Evolutionary conservation across 805 yeast species (phyloP).

Genomic region (Myxozyma sirexii): DNA sequence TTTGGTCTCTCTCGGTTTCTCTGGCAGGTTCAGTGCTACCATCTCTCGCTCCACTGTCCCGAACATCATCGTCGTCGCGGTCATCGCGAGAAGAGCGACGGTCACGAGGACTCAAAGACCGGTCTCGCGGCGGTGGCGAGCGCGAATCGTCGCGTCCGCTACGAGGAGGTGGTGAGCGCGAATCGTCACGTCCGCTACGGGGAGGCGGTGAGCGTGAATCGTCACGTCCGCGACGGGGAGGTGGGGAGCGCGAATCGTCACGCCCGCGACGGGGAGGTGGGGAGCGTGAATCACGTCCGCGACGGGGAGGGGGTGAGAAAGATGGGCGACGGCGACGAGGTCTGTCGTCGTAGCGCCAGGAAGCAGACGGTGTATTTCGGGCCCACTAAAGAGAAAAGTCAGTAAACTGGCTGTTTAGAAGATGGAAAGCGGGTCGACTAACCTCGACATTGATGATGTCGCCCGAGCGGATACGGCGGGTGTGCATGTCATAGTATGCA

Average conservation of each 20-base stretch:
- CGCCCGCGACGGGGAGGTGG: slow-evolving; percentile 6
- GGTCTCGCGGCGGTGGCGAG: slow-evolving; percentile 11
- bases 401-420: background rate
- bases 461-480: slow-evolving; percentile 36
- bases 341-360: slow-evolving; percentile 34
- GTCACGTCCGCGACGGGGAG: slow-evolving; percentile 14
- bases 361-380: slow-evolving; percentile 32
- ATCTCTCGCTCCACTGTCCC: slow-evolving; percentile 2
- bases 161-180: slow-evolving; percentile 14
- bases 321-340: slow-evolving; percentile 28
- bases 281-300: too few species aligned
- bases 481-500: slow-evolving; percentile 42
- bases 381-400: slow-evolving; percentile 28
- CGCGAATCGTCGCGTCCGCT: slow-evolving; percentile 13
- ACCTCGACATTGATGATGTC: slow-evolving; percentile 38
- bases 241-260: slow-evolving; percentile 11
- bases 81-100: slow-evolving; percentile 12
- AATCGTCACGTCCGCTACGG: slow-evolving; percentile 14
- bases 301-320: slow-evolving; percentile 22
- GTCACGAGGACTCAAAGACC: slow-evolving; percentile 7
- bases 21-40: background rate
- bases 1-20: slow-evolving; percentile 13
- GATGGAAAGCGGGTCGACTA: background rate
- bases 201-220: slow-evolving; percentile 11
- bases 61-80: slow-evolving; percentile 16